Base-by-base conservation (phyloP, 2,329 filamentous ascomycete genomes). In the Xylaria sp. region DNA sequence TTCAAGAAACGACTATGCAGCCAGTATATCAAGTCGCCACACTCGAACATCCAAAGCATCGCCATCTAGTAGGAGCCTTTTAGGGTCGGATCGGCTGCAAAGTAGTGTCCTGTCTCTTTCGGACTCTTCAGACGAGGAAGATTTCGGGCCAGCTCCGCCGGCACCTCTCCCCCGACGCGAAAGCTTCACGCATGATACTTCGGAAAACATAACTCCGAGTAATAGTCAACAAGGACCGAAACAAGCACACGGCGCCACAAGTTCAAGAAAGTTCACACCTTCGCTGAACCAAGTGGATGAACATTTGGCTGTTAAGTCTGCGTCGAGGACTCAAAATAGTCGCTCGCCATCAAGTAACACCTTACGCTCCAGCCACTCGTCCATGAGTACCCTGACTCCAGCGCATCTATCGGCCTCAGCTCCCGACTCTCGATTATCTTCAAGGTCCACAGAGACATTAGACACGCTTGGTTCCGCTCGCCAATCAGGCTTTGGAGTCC, bases 71-170 rank as follows among this genome's bases (percentile, higher is more conserved):
- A 81, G 75, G 36, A 87, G 85, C 71, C 77, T 87, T 17, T 76
- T 82, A 6, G 83, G 85, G 42, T 81, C 85, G 1, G 86, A 89
- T 68, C 79, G 88, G 6, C 81, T 86, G 49, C 82, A 86, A 60
- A 87, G 82, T 67, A 89, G 87, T 68, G 82, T 89, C 0, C 77
- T 89, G 15, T 85, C 86, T 1, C 81, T 89, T 0, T 88, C 86
- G 1, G 78, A 79, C 1, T 88, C 87, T 42, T 73, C 71, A 0
- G 87, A 89, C 65, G 85, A 86, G 5, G 81, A 79, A 31, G 75
- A 74, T 20, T 74, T 74, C 6, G 79, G 79, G 10, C 71, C 77
- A 2, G 74, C 75, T 1, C 76, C 79, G 2, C 78, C 76, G 51
- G 77, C 78, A 11, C 79, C 79, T 4, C 66, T 77, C n/a, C 77